Base-by-base conservation (phyloP, 371 early-diverging fungal species). In the Zychaea mexicana region DNA sequence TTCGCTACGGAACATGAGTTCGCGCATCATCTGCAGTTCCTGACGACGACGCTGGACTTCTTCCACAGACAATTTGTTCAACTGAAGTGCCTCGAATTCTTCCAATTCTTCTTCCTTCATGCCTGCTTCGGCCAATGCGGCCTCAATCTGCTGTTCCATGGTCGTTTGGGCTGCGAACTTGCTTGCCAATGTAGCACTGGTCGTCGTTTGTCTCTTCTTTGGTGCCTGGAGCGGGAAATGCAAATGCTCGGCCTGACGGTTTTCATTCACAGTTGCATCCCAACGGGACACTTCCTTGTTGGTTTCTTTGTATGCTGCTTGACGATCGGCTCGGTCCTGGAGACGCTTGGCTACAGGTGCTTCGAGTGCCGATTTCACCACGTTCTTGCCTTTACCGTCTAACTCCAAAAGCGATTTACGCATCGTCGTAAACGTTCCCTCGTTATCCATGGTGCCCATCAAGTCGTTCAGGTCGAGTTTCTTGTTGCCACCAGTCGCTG, bases 1-100 rank as follows among this genome's bases (percentile, higher is more conserved):
- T 72, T 98, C 97, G 56, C 93, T 87, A 46, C 94, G 91, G 83
- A 96, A 97, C 90, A 96, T 87, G 52, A 98, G 78, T 57, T 95
- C 92, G 28, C 98, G 92, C 93, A 96, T 92, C 81, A 89, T 84
- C 17, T 90, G 89, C 54, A 97, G 82, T 56, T 98, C 95, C 1
- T 83, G 77, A 12, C 90, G 88, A 17, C 94, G 88, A 26, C 72
- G 82, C 30, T 84, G 84, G 2, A 94, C 87, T 72, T 97, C 94
- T 57, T 93, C 94, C 7, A 87, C 81, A 1, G 92, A 82, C 47
- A 95, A 65, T 52, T 91, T 87, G 76, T 92, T 90, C 68, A 94
- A 66, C 58, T 92, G 90, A 36, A 96, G 75, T 58, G 95, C 94
- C 70, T 97, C 96, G 61, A 87, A 84, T 70, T 92, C 88, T 69